These are phyloP conservation scores for Neonectria punicea DNA, from an alignment of 2,329 filamentous ascomycete species.

Conservation along the genomic window DNA sequence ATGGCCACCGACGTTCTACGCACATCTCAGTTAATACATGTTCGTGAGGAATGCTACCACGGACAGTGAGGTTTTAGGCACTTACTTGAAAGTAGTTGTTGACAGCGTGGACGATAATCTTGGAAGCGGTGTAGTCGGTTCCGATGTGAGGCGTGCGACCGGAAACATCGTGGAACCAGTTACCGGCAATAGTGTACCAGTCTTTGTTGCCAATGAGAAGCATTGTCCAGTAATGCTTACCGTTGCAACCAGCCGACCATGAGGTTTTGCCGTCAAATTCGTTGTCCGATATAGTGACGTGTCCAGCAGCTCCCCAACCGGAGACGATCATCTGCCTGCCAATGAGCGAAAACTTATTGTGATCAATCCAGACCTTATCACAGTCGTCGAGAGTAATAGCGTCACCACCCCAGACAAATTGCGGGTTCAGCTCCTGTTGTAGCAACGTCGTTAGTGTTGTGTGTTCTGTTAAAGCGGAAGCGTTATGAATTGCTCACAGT, in stretches of 20 bases:
- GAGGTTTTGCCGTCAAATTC: constrained; percentile 64
- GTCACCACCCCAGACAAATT: constrained; percentile 69
- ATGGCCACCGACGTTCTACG: constrained; percentile 56
- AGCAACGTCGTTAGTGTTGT: neutral
- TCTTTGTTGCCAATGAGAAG: constrained; percentile 59
- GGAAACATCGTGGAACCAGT: constrained; percentile 68
- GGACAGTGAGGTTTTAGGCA: neutral
- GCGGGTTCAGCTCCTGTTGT: constrained; percentile 57
- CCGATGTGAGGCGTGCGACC: constrained; percentile 67
- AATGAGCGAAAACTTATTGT: constrained; percentile 65
- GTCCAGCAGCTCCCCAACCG: constrained; percentile 60
- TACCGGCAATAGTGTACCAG: constrained; percentile 61
- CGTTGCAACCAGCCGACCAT: constrained; percentile 67
- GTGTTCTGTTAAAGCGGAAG: neutral
- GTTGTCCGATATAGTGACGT: constrained; percentile 68
- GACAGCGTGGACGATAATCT: constrained; percentile 66
- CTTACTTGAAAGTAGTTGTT: constrained; percentile 67
- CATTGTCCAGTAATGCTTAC: constrained; percentile 68
- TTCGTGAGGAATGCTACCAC: neutral
- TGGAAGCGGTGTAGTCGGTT: constrained; percentile 43
- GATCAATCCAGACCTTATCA: constrained; percentile 60
- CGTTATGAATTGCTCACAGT: constrained; percentile 40
- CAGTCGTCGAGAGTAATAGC: constrained; percentile 61
- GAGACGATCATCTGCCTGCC: constrained; percentile 69
- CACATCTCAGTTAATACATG: neutral